phyloP scores from a whole-genome alignment of 768 basidiomycete genomes.

The Dentipellis sp. region DNA sequence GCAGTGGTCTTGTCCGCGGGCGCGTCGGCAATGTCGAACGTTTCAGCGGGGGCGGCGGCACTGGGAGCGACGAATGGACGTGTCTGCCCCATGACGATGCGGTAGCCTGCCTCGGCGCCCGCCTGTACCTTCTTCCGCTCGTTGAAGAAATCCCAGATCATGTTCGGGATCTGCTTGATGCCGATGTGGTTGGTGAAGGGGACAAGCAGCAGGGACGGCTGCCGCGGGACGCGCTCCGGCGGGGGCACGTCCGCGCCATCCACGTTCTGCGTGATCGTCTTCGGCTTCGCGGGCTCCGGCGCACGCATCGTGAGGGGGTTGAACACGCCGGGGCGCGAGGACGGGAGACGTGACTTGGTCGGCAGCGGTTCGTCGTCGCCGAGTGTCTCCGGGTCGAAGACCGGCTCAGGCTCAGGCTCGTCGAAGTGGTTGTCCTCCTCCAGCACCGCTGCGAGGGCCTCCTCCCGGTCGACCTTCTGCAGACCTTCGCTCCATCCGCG shows the following conservation, averaged over 20 bases:
- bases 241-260: conserved; percentile 32
- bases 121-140: conserved; percentile 69
- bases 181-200: conserved; percentile 72
- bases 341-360: conserved; percentile 28
- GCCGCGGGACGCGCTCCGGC: conserved; percentile 51
- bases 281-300: conserved; percentile 16
- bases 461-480: conserved; percentile 61
- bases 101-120: conserved; percentile 78
- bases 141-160: conserved; percentile 92
- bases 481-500: conserved; percentile 77
- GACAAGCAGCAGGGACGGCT: conserved; percentile 75
- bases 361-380: conserved; percentile 31
- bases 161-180: conserved; percentile 73
- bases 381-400: conserved; percentile 18
- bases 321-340: conserved; percentile 22
- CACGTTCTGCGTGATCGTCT: conserved; percentile 12
- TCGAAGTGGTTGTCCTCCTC: conserved; percentile 74
- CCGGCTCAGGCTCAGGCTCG: conserved; percentile 36
- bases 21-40: conserved; percentile 14
- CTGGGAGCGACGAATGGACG: conserved; percentile 45
- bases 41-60: conserved; percentile 16
- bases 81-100: conserved; percentile 51
- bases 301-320: conserved; percentile 18
- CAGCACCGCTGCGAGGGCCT: conserved; percentile 54
- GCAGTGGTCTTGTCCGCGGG: conserved; percentile 12